A percentile compares a stretch with the other conserved stretches of the same genome.
These are phyloP conservation scores for Breynia disticha DNA, from an alignment of 441 rosid genomes.

Conservation along the genomic window DNA sequence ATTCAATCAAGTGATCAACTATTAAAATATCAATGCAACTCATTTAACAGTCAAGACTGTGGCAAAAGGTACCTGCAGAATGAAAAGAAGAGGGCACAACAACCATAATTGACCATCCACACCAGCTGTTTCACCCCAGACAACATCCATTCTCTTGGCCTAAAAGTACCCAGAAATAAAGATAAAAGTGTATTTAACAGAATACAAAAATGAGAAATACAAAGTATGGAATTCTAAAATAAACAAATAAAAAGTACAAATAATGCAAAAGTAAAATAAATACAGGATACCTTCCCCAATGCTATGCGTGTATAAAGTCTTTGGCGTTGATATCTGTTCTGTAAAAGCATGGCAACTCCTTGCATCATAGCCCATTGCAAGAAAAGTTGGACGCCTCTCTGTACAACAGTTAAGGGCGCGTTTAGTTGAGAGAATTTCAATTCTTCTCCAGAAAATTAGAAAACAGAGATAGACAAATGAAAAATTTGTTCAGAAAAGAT, in stretches of 20 bases:
- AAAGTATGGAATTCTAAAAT: conserved; percentile 5
- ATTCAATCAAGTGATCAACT: no score
- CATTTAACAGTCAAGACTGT: conserved; percentile 1
- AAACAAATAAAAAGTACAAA: background rate
- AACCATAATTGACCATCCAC: conserved; percentile 93
- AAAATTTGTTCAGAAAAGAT: no score
- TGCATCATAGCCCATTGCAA: conserved; percentile 99
- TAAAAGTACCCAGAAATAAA: conserved; percentile 17
- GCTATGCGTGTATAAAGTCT: conserved; percentile 97
- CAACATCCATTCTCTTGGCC: conserved; percentile 99
- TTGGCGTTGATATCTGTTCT: conserved; percentile 95
- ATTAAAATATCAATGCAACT: background rate
- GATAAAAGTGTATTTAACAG: no score
- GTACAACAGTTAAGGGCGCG: conserved; percentile 25
- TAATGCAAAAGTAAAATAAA: background rate
- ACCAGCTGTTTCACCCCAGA: conserved; percentile 99
- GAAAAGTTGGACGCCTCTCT: conserved; percentile 96
- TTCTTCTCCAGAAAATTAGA: no score
- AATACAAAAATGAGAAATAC: background rate
- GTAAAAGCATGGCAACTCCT: conserved; percentile 98
- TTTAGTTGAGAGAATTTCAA: no score
- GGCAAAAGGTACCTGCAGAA: conserved; percentile 58
- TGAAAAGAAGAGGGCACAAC: conserved; percentile 80
- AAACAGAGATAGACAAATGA: no score
- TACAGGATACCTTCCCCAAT: conserved; percentile 71